Evolutionary conservation across 1,284 basidiomycete genomes (phyloP).

Genomic region (Trichosporon ovoides): DNA sequence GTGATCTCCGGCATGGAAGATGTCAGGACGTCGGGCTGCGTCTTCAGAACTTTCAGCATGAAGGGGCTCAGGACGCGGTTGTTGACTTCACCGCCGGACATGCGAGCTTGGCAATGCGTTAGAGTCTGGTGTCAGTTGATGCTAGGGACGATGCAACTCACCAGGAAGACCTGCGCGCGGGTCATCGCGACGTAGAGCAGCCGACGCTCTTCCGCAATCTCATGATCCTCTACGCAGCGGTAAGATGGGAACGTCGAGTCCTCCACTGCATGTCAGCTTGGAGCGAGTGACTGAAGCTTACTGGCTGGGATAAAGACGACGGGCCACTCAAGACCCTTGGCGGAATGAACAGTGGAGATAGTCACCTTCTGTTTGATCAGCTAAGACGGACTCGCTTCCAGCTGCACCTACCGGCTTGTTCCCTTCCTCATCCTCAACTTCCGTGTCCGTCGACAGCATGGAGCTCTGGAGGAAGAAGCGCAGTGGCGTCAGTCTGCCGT

Average conservation of each 20-base stretch:
- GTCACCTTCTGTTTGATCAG: conserved; percentile 63
- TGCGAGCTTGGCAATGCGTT: conserved; percentile 37
- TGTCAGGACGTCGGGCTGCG: conserved; percentile 29
- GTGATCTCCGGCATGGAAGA: conserved; percentile 33
- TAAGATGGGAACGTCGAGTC: conserved; percentile 72
- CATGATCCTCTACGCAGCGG: conserved; percentile 58
- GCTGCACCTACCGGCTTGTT: conserved; percentile 11
- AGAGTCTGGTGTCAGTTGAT: conserved; percentile 32
- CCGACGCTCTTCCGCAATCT: conserved; percentile 75
- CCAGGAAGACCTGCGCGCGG: conserved; percentile 68
- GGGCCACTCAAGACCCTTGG: conserved; percentile 90
- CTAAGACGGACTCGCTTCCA: background rate
- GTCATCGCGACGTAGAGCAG: conserved; percentile 88
- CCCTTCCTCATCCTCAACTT: conserved; percentile 58
- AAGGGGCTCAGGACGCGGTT: conserved; percentile 45
- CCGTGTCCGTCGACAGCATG: conserved; percentile 76
- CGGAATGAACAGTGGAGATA: conserved; percentile 80
- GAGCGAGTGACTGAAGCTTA: conserved; percentile 11
- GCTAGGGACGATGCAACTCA: conserved; percentile 19
- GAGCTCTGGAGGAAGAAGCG: conserved; percentile 77
- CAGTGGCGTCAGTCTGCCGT: conserved; percentile 59
- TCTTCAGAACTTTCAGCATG: conserved; percentile 23
- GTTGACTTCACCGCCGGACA: conserved; percentile 43
- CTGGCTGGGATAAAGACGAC: conserved; percentile 51
- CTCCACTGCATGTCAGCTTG: conserved; percentile 55